These are phyloP conservation scores for Populus tremula DNA, from an alignment of 345 rosid genomes.

Conservation along the genomic window DNA sequence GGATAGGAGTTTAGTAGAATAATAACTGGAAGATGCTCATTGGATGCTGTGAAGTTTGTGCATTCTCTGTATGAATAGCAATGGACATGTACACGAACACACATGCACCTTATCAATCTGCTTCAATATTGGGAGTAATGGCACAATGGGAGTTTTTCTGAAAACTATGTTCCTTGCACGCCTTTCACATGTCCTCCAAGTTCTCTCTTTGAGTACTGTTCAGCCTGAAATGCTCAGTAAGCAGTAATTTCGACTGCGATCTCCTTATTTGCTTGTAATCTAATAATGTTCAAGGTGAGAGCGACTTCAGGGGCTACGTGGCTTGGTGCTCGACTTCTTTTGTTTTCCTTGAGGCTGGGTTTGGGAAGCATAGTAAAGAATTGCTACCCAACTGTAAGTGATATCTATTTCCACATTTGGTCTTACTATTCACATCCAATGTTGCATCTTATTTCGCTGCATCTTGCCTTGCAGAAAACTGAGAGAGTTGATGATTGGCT, in stretches of 20 bases:
- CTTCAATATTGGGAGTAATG: too few relatives aligned
- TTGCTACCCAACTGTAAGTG: slow-evolving; percentile 78
- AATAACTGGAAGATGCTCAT: not conserved
- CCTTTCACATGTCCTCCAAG: not conserved
- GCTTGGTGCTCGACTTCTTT: slow-evolving; percentile 67
- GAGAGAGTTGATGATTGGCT: slow-evolving; percentile 81
- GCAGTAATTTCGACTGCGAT: not conserved
- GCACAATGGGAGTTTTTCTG: too few relatives aligned
- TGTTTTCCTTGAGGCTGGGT: slow-evolving; percentile 53
- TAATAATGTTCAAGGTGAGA: slow-evolving; percentile 52
- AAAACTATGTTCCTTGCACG: too few relatives aligned
- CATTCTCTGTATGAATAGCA: not conserved
- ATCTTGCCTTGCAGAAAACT: slow-evolving; percentile 46
- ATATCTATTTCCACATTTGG: not conserved
- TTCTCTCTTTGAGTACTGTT: not conserved
- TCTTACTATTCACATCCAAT: slow-evolving; percentile 2
- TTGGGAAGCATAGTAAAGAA: slow-evolving; percentile 52
- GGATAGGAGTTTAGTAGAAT: not conserved
- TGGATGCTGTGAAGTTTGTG: not conserved
- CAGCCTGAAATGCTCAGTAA: not conserved
- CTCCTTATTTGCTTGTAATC: not conserved
- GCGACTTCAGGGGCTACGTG: slow-evolving; percentile 47
- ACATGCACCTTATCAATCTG: not conserved
- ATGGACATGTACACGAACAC: not conserved
- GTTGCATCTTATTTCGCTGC: slow-evolving; percentile 5